Evolutionary conservation across 805 yeast species (phyloP).

Genomic region (Ogataea chonburiensis): DNA sequence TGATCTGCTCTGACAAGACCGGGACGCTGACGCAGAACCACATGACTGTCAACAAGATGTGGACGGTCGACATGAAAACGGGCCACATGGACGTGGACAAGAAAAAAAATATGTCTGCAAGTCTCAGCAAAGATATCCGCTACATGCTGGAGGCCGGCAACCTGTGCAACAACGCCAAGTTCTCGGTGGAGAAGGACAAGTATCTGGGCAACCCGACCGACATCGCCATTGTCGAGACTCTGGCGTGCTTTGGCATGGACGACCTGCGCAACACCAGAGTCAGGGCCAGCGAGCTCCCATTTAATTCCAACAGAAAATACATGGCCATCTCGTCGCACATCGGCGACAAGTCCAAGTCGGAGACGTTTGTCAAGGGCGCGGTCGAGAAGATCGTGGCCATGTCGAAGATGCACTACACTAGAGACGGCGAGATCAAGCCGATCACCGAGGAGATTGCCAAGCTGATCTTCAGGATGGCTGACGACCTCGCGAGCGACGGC

Average conservation of each 20-base stretch:
- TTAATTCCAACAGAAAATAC: conserved; percentile 78
- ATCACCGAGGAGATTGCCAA: conserved; percentile 50
- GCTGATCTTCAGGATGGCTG: conserved; percentile 56
- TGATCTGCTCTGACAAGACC: conserved; percentile 88
- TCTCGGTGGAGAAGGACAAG: conserved; percentile 63
- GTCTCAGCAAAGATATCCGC: conserved; percentile 53
- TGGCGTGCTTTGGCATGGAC: conserved; percentile 65
- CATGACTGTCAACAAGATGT: conserved; percentile 82
- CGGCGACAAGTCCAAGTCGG: conserved; percentile 56
- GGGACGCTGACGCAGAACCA: conserved; percentile 89
- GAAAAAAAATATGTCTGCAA: conserved; percentile 40
- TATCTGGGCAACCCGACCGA: conserved; percentile 93
- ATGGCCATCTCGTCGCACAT: conserved; percentile 78
- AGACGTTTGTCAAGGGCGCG: conserved; percentile 86
- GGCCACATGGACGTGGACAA: conserved; percentile 44
- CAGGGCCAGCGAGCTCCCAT: conserved; percentile 75
- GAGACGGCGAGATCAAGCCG: conserved; percentile 58
- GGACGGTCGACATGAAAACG: conserved; percentile 65
- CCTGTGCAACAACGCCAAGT: conserved; percentile 73
- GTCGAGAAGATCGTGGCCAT: conserved; percentile 65
- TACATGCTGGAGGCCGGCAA: conserved; percentile 63
- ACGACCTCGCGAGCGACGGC: conserved; percentile 74
- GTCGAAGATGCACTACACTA: conserved; percentile 59
- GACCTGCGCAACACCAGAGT: conserved; percentile 64
- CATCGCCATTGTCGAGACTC: conserved; percentile 78